Conservation (phyloP, 1,284 basidiomycete genomes). For the Trichosporon sp. region DNA sequence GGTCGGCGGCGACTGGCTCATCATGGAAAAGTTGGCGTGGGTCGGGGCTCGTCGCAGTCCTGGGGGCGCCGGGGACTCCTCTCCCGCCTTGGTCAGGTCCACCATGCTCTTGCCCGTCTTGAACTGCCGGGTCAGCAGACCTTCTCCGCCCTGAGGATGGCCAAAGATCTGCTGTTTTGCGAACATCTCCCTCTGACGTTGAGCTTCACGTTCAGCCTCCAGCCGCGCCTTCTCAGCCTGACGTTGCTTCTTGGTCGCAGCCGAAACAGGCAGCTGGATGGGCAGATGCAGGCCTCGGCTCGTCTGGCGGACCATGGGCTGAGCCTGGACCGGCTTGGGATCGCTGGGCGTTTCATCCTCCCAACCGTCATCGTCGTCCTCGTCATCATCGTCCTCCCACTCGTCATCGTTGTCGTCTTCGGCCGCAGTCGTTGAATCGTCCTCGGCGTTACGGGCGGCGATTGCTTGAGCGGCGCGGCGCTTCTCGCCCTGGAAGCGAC, state of each 20-base stretch:
- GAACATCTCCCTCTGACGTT: slow-evolving; percentile 53
- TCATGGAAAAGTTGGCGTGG: slow-evolving; percentile 38
- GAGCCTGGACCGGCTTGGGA: slow-evolving; percentile 4
- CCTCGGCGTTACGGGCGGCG: slow-evolving; percentile 37
- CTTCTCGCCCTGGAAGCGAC: slow-evolving; percentile 49
- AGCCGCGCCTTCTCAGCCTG: slow-evolving; percentile 43
- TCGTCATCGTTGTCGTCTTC: slow-evolving; percentile 25
- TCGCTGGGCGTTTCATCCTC: slow-evolving; percentile 24
- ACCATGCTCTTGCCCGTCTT: slow-evolving; percentile 52
- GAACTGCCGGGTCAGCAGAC: slow-evolving; percentile 48
- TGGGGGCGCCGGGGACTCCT: slow-evolving; percentile 11
- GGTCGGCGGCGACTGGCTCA: slow-evolving; percentile 35
- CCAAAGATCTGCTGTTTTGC: slow-evolving; percentile 51
- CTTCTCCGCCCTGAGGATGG: slow-evolving; percentile 27
- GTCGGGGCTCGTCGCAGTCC: slow-evolving; percentile 43
- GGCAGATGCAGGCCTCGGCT: slow-evolving; percentile 16
- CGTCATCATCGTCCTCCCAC: slow-evolving; percentile 26
- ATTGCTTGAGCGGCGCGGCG: slow-evolving; percentile 44
- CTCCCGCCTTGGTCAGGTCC: slow-evolving; percentile 36
- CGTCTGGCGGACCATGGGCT: slow-evolving; percentile 15
- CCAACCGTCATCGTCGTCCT: slow-evolving; percentile 26
- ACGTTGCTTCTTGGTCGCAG: slow-evolving; percentile 43
- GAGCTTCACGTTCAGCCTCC: slow-evolving; percentile 48
- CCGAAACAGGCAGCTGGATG: background rate
- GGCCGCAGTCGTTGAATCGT: slow-evolving; percentile 37